Evolutionary conservation across 2,329 filamentous ascomycete species (phyloP), one percentile per base, ranked within the genome.

Genomic region (Cordyceps militaris): DNA sequence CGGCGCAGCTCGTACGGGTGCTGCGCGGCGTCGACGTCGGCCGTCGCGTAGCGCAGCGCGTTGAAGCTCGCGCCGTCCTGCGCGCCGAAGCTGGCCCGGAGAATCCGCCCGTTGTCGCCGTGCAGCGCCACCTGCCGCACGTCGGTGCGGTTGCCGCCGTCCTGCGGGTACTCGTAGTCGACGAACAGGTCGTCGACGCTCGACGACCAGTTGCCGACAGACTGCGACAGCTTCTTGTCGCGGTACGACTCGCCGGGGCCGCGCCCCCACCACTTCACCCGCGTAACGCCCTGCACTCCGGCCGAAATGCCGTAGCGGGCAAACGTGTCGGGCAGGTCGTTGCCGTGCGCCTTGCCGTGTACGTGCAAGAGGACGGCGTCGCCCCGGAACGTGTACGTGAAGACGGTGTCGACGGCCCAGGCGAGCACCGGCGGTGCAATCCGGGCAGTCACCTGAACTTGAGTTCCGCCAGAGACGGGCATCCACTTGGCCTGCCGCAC

Each of bases 141-240:
- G 63, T 88, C 85, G 0, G 80, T 84, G 19, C 83, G 75, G 66
- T 88, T 88, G 0, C 83, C 82, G 32, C 75, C 77, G 59, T 89
- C 86, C 67, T 89, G 86, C 0, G 86, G 86, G 57, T 82, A 84
- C 62, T 89, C 86, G 65, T 87, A 88, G 44, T 80, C 76, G 1
- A 79, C 74, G 67, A 79, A 82, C 0, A 89, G 71, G 1, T 77
- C 73, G 48, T 81, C 77, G 1, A 84, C 71, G 26, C n/a, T 26
- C 1, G 63, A 63, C 11, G 67, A 63, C 70, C 76, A 84, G 50
- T 77, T 79, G 7, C 82, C 85, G 4, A 87, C 70, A 1, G 70
- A 69, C 66, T 88, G 84, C 4, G 81, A 79, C 13, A 75, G 66
- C 67, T 87, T 87, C 72, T 80, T 85, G 70, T 90, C 87, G 16